Percentiles rank a stretch among this genome's conserved stretches.
These are phyloP conservation scores for Apophysomyces variabilis DNA, from an alignment of 371 early-diverging fungal genomes.

Conservation along the genomic window DNA sequence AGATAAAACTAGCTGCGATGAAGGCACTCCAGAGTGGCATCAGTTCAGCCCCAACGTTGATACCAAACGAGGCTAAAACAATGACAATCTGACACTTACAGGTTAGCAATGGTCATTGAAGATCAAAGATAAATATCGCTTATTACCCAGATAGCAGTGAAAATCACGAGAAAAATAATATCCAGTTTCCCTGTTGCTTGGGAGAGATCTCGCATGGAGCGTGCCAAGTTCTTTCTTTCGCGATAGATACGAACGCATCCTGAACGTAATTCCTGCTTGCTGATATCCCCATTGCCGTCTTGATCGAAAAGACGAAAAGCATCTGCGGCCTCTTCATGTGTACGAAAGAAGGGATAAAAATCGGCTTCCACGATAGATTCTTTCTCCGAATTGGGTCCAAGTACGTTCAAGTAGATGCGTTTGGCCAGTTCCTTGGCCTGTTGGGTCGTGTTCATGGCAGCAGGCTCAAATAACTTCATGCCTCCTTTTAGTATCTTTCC, in stretches of 20 bases:
- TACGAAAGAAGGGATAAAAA: constrained; percentile 62
- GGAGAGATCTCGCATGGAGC: constrained; percentile 67
- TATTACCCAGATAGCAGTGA: constrained; percentile 43
- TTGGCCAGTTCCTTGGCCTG: constrained; percentile 56
- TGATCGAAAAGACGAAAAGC: constrained; percentile 76
- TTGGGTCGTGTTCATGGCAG: constrained; percentile 36
- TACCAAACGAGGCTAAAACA: constrained; percentile 59
- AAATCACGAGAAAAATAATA: constrained; percentile 54
- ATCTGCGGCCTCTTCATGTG: constrained; percentile 57
- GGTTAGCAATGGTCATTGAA: too few relatives aligned
- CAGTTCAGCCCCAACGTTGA: constrained; percentile 62
- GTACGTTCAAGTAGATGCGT: constrained; percentile 51
- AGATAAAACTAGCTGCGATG: constrained; percentile 65
- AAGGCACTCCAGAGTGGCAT: constrained; percentile 64
- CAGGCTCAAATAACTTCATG: constrained; percentile 26
- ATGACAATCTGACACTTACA: constrained; percentile 18
- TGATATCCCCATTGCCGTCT: constrained; percentile 72
- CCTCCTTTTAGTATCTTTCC: constrained; percentile 41
- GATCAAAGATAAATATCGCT: too few relatives aligned
- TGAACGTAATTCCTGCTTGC: constrained; percentile 63
- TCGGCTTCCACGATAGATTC: constrained; percentile 52
- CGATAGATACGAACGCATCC: constrained; percentile 60
- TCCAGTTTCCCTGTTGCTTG: constrained; percentile 73
- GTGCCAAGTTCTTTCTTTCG: constrained; percentile 62
- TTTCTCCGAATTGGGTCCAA: constrained; percentile 30